phyloP scores from a whole-genome alignment of 805 yeast genomes.

The Candida germanica region DNA sequence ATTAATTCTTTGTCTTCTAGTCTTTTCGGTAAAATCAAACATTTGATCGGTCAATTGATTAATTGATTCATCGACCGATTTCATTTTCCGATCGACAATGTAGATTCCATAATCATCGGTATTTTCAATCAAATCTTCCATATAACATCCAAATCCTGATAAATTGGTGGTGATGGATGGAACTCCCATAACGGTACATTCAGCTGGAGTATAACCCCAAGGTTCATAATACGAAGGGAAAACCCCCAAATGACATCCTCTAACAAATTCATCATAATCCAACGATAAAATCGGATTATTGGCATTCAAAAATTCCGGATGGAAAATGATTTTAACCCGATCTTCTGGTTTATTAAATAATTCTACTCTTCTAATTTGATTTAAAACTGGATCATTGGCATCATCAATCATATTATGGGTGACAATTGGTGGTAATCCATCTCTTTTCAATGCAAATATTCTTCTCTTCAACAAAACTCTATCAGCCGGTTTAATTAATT shows the following conservation, averaged over 20 bases:
- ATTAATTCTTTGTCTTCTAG: slow-evolving; percentile 95
- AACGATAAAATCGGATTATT: slow-evolving; percentile 90
- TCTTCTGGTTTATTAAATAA: slow-evolving; percentile 87
- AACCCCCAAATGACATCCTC: slow-evolving; percentile 97
- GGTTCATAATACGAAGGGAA: slow-evolving; percentile 99
- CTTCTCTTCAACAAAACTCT: slow-evolving; percentile 86
- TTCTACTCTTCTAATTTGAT: slow-evolving; percentile 87
- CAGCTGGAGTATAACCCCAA: slow-evolving; percentile 99
- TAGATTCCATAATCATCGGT: slow-evolving; percentile 95
- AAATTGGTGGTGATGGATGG: slow-evolving; percentile 95
- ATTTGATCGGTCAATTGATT: slow-evolving; percentile 85
- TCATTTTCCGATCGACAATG: slow-evolving; percentile 90
- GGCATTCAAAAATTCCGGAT: slow-evolving; percentile 93
- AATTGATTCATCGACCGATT: slow-evolving; percentile 89
- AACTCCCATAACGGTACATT: slow-evolving; percentile 99
- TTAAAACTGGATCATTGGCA: slow-evolving; percentile 83
- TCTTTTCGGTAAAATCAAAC: slow-evolving; percentile 84
- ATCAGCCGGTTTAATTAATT: slow-evolving; percentile 81
- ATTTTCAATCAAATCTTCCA: slow-evolving; percentile 95
- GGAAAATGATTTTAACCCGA: slow-evolving; percentile 92
- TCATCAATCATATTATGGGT: slow-evolving; percentile 97
- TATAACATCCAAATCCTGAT: slow-evolving; percentile 96
- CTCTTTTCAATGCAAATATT: slow-evolving; percentile 88
- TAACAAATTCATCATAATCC: slow-evolving; percentile 95
- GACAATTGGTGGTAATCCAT: slow-evolving; percentile 88